Evolutionary conservation across 2,329 filamentous ascomycete species (phyloP), one percentile per base, ranked within the genome.

Genomic region (Coniochaeta hoffmannii): DNA sequence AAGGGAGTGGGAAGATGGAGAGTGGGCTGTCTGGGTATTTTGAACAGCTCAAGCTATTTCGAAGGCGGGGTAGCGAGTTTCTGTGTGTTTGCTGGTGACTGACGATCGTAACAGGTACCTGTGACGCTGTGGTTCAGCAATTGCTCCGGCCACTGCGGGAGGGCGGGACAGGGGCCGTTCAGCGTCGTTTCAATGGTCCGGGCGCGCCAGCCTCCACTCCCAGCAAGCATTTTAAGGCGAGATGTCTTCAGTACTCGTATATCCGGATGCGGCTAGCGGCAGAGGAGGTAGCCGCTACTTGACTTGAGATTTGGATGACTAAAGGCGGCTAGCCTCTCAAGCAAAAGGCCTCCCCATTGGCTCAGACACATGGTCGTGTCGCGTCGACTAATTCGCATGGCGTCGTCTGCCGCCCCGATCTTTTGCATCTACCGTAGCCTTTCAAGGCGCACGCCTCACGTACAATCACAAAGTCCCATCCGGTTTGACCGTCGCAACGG

Each of bases 21-120:
- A 44, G 50, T 53, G 50, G 50, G 50, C 31, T 53, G 31, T 36
- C 22, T 53, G 31, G 50, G 31, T 36, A 31, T 53, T 53, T 53
- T 28, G 30, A 28, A 28, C 30, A 34, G 28, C 30, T 50, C 28
- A 31, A 50, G 49, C 49, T 50, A 50, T 50, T 50, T 50, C 49
- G 49, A 50, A 34, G 49, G 49, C 49, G 49, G 49, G 49, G 49
- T 50, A 32, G 49, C 28, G 28, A 34, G 49, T 31, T 50, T 50
- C 49, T 50, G 49, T 50, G 49, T 50, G 49, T 50, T 46, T 41
- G 36, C 36, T 41, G 36, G 35, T 22, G 36, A 41, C 41, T 46
- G 22, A 28, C 41, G 41, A 41, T 41, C 36, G 36, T 41, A 19
- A 38, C 12, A 38, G 15, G 38, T 44, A 44, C 41, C 41, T 46